These are phyloP conservation scores for Acephala macrosclerotiorum DNA, from an alignment of 2,329 filamentous ascomycete genomes.

Conservation along the genomic window DNA sequence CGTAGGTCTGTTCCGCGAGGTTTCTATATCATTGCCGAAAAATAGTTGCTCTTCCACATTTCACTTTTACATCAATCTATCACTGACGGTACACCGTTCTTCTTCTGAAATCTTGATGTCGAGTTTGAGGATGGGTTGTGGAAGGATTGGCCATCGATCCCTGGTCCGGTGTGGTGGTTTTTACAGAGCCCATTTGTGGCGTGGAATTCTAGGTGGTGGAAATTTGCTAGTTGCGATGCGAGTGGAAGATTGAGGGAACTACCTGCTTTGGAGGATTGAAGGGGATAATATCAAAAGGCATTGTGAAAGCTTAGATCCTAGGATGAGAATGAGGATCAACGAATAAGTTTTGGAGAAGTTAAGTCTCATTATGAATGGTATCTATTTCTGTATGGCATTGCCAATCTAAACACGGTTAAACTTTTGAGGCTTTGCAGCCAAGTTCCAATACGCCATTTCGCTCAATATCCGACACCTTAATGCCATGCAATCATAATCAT, in stretches of 20 bases:
- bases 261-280: neutral
- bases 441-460: neutral
- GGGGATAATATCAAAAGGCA: too few relatives aligned
- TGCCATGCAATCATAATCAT: conserved; percentile 1
- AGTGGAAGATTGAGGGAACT: conserved; percentile 25
- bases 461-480: neutral
- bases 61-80: conserved; percentile 18
- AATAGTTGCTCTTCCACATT: neutral
- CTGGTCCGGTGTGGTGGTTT: conserved; percentile 23
- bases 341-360: neutral
- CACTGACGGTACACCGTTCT: conserved; percentile 29
- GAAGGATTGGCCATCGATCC: conserved; percentile 27
- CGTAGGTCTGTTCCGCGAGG: neutral
- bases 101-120: conserved; percentile 31
- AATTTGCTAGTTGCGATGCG: conserved; percentile 30
- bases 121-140: conserved; percentile 32
- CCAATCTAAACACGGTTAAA: neutral
- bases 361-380: conserved; percentile 11
- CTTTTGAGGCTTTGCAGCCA: conserved; percentile 1
- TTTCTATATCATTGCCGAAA: neutral
- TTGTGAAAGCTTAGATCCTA: too few relatives aligned
- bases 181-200: conserved; percentile 22
- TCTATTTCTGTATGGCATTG: conserved; percentile 1
- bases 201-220: conserved; percentile 29
- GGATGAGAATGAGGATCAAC: too few relatives aligned